A percentile compares a stretch with the other conserved stretches of the same genome.
phyloP scores from a whole-genome alignment of 2,329 filamentous ascomycete species.

The Exophiala aquamarina region DNA sequence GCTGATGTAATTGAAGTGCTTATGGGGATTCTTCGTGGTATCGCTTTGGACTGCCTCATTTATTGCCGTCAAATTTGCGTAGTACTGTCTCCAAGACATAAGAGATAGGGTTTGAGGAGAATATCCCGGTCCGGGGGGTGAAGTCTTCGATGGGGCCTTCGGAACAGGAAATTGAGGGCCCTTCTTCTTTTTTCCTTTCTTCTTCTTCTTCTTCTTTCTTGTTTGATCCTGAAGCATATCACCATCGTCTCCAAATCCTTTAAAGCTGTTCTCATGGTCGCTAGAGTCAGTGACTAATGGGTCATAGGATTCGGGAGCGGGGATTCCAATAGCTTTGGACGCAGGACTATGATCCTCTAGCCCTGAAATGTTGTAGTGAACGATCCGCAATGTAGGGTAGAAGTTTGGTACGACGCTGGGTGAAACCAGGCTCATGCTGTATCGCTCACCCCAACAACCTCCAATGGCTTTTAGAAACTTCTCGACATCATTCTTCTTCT shows the following conservation, averaged over 20 bases:
- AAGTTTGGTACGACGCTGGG: conserved; percentile 92
- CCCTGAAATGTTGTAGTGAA: conserved; percentile 88
- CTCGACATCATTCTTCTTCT: conserved; percentile 44
- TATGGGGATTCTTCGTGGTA: conserved; percentile 43
- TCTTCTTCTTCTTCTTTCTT: conserved; percentile 44
- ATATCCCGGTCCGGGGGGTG: conserved; percentile 85
- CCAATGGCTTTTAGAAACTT: conserved; percentile 68
- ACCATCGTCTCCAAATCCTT: conserved; percentile 34
- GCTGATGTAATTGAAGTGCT: conserved; percentile 71
- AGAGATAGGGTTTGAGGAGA: conserved; percentile 78
- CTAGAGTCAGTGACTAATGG: neutral
- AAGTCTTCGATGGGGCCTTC: conserved; percentile 66
- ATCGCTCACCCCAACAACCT: conserved; percentile 80
- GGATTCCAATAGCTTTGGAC: conserved; percentile 17
- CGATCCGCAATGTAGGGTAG: conserved; percentile 83
- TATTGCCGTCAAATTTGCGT: conserved; percentile 86
- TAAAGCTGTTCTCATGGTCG: neutral
- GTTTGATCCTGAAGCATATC: conserved; percentile 46
- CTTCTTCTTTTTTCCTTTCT: conserved; percentile 53
- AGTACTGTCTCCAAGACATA: conserved; percentile 84
- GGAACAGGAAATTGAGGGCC: conserved; percentile 67
- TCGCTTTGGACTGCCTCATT: conserved; percentile 65
- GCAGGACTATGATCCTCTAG: conserved; percentile 53
- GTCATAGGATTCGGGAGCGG: conserved; percentile 1
- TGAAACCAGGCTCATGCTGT: conserved; percentile 74